These are phyloP conservation scores for Fusarium sp. DNA, from an alignment of 2,329 filamentous ascomycete genomes.

Conservation along the genomic window DNA sequence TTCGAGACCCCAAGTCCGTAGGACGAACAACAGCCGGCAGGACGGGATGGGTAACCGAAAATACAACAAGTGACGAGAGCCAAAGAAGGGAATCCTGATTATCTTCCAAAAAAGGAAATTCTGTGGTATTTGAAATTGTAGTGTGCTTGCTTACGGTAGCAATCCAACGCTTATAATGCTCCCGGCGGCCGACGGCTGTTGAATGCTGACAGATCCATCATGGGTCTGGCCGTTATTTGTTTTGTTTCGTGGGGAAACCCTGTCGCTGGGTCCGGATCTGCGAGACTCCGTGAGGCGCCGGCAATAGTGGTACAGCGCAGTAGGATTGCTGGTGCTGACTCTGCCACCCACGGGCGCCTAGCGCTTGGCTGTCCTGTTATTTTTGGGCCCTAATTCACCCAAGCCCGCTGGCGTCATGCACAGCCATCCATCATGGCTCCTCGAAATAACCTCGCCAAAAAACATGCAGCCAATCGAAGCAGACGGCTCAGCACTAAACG, in stretches of 20 bases:
- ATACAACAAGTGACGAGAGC: no score
- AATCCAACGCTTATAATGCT: conserved; percentile 4
- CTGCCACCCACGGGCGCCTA: conserved; percentile 30
- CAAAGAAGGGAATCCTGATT: no score
- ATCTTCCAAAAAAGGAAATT: conserved; percentile 13
- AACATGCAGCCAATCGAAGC: no score
- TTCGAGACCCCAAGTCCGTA: no score
- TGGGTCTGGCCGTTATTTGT: no score
- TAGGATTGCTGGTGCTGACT: conserved; percentile 29
- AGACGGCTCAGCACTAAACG: conserved; percentile 16
- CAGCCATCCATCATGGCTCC: conserved; percentile 25
- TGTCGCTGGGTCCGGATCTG: conserved; percentile 20
- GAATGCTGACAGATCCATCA: neutral
- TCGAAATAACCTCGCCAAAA: conserved; percentile 33
- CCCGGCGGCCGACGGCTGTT: conserved; percentile 5
- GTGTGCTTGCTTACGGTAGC: conserved; percentile 8
- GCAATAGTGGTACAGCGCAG: neutral
- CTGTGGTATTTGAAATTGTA: neutral
- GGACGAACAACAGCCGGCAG: no score
- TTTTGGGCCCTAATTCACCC: conserved; percentile 22
- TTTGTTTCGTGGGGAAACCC: conserved; percentile 12
- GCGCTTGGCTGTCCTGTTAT: conserved; percentile 18
- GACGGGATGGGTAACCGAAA: no score
- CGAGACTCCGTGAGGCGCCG: conserved; percentile 16
- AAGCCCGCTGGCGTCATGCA: conserved; percentile 26